Evolutionary conservation across 176 grass and related monocot genomes (phyloP).

Genomic region (Aechmea fasciata): DNA sequence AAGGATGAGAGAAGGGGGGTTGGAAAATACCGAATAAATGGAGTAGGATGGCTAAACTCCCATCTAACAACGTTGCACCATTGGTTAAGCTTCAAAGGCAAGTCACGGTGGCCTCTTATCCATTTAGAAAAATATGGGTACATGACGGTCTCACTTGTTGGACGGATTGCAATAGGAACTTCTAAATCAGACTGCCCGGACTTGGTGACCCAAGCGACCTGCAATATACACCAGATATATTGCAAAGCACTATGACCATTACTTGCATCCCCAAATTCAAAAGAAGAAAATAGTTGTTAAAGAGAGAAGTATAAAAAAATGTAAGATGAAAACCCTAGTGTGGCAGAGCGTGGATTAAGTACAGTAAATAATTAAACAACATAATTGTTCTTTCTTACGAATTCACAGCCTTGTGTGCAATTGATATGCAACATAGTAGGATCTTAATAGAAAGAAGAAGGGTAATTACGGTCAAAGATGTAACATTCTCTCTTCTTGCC

Average conservation of each 20-base stretch:
- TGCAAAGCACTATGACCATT: neutral
- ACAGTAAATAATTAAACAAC: too few relatives aligned
- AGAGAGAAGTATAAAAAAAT: too few relatives aligned
- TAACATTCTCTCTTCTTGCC: too few relatives aligned
- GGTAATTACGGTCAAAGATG: too few relatives aligned
- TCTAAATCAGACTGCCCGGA: conserved; percentile 75
- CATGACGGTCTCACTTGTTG: conserved; percentile 83
- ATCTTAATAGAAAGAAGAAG: too few relatives aligned
- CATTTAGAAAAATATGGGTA: conserved; percentile 97
- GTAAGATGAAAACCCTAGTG: too few relatives aligned
- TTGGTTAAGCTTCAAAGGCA: conserved; percentile 75
- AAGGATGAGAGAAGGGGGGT: neutral
- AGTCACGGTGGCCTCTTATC: conserved; percentile 78
- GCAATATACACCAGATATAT: conserved; percentile 1
- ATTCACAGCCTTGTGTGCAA: too few relatives aligned
- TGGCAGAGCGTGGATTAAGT: too few relatives aligned
- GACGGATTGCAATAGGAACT: conserved; percentile 72
- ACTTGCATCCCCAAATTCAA: neutral
- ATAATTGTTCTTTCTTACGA: too few relatives aligned
- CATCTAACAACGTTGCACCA: conserved; percentile 89
- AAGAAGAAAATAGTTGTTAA: neutral
- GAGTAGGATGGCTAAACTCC: conserved; percentile 77
- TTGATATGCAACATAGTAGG: too few relatives aligned
- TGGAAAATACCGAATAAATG: conserved; percentile 55
- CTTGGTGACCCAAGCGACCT: conserved; percentile 74